Evolutionary conservation across 2,329 filamentous ascomycete species (phyloP).

Genomic region (Alternaria brassicicola): DNA sequence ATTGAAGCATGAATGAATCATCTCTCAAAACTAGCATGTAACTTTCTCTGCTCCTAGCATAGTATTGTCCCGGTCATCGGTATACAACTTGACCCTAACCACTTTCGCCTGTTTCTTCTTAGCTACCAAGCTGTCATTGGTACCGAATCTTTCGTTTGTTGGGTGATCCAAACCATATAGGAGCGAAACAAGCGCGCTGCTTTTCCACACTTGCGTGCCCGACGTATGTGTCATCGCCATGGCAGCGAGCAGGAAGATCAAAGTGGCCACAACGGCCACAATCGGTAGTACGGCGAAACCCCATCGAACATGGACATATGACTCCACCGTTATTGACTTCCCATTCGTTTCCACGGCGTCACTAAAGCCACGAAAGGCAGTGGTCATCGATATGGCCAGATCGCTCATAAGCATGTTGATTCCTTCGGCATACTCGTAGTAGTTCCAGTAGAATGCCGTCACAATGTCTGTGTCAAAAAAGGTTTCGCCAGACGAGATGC

Average conservation of each 20-base stretch:
- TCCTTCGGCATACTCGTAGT: conserved; percentile 19
- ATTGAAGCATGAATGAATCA: background rate
- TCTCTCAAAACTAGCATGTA: background rate
- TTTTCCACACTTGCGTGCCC: conserved; percentile 20
- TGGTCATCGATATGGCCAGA: conserved; percentile 21
- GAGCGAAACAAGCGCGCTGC: conserved; percentile 16
- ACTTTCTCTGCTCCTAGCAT: conserved; percentile 10
- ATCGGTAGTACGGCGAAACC: conserved; percentile 19
- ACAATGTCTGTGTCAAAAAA: conserved; percentile 22
- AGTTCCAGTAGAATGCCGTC: conserved; percentile 25
- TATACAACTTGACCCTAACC: conserved; percentile 13
- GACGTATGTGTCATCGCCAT: conserved; percentile 19
- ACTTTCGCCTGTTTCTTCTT: conserved; percentile 15
- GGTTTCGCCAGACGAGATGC: conserved; percentile 22
- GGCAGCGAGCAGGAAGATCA: conserved; percentile 15
- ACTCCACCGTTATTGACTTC: conserved; percentile 16
- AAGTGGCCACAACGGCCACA: conserved; percentile 10
- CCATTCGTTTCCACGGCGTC: conserved; percentile 14
- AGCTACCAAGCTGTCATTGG: conserved; percentile 6
- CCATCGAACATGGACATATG: conserved; percentile 20
- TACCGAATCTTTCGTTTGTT: conserved; percentile 16
- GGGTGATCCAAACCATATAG: conserved; percentile 18
- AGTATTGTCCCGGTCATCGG: conserved; percentile 8
- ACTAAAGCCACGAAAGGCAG: conserved; percentile 20
- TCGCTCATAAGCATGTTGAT: conserved; percentile 23